phyloP scores from a whole-genome alignment of 192 early-diverging fungal species.

The Backusella tuberculispora region DNA sequence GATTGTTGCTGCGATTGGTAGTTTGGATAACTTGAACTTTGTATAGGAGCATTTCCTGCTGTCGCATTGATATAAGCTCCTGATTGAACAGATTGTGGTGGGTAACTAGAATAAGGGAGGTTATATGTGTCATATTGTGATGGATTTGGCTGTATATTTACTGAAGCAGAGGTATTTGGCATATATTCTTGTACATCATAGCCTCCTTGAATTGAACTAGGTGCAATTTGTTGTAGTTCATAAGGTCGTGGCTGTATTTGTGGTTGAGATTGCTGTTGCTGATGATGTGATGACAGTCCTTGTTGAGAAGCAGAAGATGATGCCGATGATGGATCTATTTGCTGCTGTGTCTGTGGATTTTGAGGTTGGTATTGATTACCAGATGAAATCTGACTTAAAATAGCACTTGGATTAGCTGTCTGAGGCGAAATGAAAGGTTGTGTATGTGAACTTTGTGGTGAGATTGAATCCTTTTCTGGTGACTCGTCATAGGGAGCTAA shows the following conservation, averaged over 20 bases:
- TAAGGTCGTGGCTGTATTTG: not conserved
- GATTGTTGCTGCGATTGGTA: not conserved
- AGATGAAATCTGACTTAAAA: constrained; percentile 2
- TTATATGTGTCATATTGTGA: not conserved
- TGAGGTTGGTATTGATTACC: not conserved
- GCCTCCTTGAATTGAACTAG: not conserved
- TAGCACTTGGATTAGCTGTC: constrained; percentile 5
- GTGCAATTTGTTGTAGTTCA: not conserved
- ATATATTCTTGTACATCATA: not conserved
- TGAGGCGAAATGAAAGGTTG: not conserved
- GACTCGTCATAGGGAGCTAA: constrained; percentile 11
- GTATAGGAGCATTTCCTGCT: no score
- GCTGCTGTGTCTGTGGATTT: not conserved
- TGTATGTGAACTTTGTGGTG: not conserved
- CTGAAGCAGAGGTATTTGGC: not conserved
- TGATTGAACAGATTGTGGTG: constrained; percentile 13
- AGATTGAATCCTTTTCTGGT: not conserved
- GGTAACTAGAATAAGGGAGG: constrained; percentile 1
- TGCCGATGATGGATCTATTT: not conserved
- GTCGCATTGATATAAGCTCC: not conserved
- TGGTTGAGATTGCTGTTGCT: not conserved
- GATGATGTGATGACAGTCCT: not conserved
- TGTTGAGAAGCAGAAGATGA: not conserved
- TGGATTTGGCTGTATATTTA: constrained; percentile 14
- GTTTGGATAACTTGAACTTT: not conserved